phyloP scores from a whole-genome alignment of 2,329 filamentous ascomycete genomes.

The Aurifilum marmelostoma region DNA sequence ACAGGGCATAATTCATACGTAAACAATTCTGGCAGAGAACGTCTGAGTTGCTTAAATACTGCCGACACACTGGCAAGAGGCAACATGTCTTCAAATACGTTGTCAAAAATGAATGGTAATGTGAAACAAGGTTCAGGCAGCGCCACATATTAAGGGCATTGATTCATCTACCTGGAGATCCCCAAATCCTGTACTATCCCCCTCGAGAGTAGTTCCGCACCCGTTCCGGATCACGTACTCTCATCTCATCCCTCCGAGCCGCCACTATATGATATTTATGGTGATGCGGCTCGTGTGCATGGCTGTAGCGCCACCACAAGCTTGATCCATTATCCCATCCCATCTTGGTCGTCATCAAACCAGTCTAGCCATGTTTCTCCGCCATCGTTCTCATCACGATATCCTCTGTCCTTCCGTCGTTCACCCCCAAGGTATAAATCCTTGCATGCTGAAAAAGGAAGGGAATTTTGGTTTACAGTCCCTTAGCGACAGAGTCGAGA shows the following conservation, averaged over 20 bases:
- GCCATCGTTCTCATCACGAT: background rate
- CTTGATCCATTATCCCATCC: background rate
- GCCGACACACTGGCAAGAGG: background rate
- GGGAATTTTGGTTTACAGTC: slow-evolving; percentile 38
- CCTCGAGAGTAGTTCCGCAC: background rate
- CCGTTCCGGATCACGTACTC: background rate
- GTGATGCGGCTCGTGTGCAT: background rate
- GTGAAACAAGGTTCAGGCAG: background rate
- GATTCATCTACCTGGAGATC: background rate
- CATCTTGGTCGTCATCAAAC: background rate
- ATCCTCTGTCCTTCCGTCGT: background rate
- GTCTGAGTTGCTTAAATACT: background rate
- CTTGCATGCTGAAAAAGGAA: background rate
- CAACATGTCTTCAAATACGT: background rate
- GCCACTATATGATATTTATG: background rate
- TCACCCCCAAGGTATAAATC: background rate
- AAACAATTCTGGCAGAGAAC: background rate
- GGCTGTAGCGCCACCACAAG: background rate
- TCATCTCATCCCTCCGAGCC: too few species aligned
- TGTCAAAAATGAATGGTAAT: background rate
- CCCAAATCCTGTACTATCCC: background rate
- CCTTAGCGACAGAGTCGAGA: slow-evolving; percentile 43
- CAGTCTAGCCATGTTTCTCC: background rate
- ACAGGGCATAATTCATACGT: background rate
- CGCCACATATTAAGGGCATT: background rate